A percentile compares a stretch with the other conserved stretches of the same genome.
Conservation (phyloP, 73 alveolate species). For the Effrenium voratum region DNA sequence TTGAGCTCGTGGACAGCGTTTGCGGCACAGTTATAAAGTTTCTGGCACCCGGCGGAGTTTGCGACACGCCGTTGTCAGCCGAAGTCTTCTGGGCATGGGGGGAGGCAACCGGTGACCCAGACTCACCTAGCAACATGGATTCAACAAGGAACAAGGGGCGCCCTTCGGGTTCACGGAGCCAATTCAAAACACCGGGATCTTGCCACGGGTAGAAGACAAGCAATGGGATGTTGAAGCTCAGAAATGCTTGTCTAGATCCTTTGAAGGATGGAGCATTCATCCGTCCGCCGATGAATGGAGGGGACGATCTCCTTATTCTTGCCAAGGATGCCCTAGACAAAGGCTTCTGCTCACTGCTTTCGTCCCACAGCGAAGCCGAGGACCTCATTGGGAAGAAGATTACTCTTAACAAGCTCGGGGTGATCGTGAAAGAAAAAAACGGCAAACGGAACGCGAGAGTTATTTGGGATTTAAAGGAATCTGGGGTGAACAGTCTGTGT, state of each 20-base stretch:
- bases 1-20: not conserved
- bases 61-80: not conserved
- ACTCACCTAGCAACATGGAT: not conserved
- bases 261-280: slow-evolving; percentile 9
- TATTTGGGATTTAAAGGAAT: slow-evolving; percentile 40
- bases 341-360: not conserved
- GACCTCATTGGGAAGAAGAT: not conserved
- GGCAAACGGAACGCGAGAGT: not conserved
- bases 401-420: slow-evolving; percentile 39
- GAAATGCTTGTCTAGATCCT: not conserved
- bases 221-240: not conserved
- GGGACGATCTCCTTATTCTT: not conserved
- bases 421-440: slow-evolving; percentile 6
- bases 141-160: slow-evolving; percentile 7
- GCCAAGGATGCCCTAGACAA: not conserved
- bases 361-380: not conserved
- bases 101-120: not conserved
- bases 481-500: not conserved
- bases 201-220: not conserved
- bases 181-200: not conserved
- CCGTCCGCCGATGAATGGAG: not conserved
- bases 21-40: not conserved
- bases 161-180: not conserved
- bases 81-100: slow-evolving; percentile 17
- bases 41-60: no score